phyloP scores from a whole-genome alignment of 2,329 filamentous ascomycete genomes.

The Beauveria sp. region DNA sequence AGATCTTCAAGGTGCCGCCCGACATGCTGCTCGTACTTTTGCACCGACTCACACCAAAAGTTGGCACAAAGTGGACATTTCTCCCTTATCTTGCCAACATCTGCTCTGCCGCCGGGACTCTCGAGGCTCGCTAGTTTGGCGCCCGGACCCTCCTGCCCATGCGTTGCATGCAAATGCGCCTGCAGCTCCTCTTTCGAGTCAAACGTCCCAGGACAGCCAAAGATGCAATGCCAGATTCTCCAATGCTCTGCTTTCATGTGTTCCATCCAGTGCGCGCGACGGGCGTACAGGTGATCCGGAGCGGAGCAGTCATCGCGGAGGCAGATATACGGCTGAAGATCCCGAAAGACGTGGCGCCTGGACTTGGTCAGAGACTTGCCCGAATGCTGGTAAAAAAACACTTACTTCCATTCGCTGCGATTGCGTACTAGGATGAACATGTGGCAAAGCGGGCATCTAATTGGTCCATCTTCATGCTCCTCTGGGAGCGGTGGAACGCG shows the following conservation, averaged over 20 bases:
- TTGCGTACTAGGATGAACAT: not conserved
- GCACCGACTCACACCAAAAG: not conserved
- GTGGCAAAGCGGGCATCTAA: not conserved
- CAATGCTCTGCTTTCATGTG: not conserved
- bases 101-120: not conserved
- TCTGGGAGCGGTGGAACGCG: not conserved
- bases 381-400: not conserved
- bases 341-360: conserved; percentile 4
- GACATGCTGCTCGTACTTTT: not conserved
- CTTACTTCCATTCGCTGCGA: not conserved
- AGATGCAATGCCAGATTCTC: not conserved
- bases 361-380: not conserved
- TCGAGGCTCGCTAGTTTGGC: not conserved
- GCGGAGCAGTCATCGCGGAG: not conserved
- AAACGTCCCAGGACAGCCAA: not conserved
- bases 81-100: not conserved
- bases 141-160: not conserved
- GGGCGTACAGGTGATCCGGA: not conserved
- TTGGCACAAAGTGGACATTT: not conserved
- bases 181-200: not conserved
- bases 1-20: not conserved
- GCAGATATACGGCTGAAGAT: conserved; percentile 6
- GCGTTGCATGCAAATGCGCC: not conserved
- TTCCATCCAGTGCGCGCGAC: not conserved
- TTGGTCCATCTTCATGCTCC: not conserved